A percentile compares a stretch with the other conserved stretches of the same genome.
Evolutionary conservation across 1,139 yeast species (phyloP).

Genomic region (Zygosaccharomyces sapae): DNA sequence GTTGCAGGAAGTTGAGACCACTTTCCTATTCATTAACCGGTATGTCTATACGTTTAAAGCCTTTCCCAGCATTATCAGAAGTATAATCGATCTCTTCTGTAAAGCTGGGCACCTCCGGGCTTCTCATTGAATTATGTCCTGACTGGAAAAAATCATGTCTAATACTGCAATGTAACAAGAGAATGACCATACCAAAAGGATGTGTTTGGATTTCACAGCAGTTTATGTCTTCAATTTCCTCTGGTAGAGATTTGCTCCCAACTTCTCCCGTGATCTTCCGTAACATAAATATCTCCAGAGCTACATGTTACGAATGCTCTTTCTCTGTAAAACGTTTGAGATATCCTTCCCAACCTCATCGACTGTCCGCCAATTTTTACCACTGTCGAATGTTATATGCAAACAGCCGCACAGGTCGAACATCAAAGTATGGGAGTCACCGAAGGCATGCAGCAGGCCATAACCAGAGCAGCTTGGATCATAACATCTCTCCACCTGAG

Average conservation of each 20-base stretch:
- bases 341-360: slow-evolving; percentile 10
- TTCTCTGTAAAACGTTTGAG: slow-evolving; percentile 19
- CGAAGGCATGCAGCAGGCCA: slow-evolving; percentile 22
- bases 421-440: slow-evolving; percentile 28
- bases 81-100: slow-evolving; percentile 3
- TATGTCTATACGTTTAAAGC: slow-evolving; percentile 14
- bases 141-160: not conserved
- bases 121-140: slow-evolving; percentile 5
- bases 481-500: not conserved
- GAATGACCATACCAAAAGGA: slow-evolving; percentile 12
- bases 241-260: slow-evolving; percentile 19
- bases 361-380: slow-evolving; percentile 24
- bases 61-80: slow-evolving; percentile 23
- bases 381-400: slow-evolving; percentile 26
- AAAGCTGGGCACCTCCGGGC: not conserved
- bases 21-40: not conserved
- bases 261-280: slow-evolving; percentile 29
- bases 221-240: not conserved
- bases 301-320: slow-evolving; percentile 25
- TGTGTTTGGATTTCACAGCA: slow-evolving; percentile 16
- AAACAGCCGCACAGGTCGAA: slow-evolving; percentile 12
- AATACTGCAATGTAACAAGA: slow-evolving; percentile 12
- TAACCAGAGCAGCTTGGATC: slow-evolving; percentile 2
- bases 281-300: slow-evolving; percentile 16
- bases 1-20: not conserved